Conservation (phyloP, 1,139 yeast species). For the Candida sp. region DNA sequence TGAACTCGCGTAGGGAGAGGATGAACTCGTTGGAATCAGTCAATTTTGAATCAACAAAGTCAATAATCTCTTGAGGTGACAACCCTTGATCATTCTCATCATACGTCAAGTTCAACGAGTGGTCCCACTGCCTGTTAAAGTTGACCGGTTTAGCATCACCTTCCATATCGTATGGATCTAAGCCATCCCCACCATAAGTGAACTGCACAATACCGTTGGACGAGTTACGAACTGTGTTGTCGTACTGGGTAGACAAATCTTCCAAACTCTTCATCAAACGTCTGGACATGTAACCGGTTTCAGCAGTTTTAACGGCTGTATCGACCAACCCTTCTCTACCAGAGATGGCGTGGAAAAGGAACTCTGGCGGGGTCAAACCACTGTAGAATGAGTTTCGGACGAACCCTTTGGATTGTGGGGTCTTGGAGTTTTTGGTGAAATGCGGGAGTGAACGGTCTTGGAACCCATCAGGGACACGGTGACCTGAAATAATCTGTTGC, state of each 20-base stretch:
- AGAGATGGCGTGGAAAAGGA: slow-evolving; percentile 97
- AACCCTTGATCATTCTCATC: slow-evolving; percentile 58
- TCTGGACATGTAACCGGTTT: slow-evolving; percentile 99
- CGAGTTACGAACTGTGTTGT: slow-evolving; percentile 93
- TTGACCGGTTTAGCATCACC: slow-evolving; percentile 98
- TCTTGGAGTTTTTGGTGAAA: slow-evolving; percentile 93
- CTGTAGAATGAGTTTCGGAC: slow-evolving; percentile 95
- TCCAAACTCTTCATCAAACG: slow-evolving; percentile 98
- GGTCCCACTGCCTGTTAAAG: slow-evolving; percentile 94
- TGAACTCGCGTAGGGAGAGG: slow-evolving; percentile 48
- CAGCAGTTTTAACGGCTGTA: slow-evolving; percentile 99
- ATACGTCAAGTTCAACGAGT: slow-evolving; percentile 77
- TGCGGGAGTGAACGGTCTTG: slow-evolving; percentile 99
- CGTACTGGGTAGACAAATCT: slow-evolving; percentile 94
- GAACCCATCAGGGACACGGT: slow-evolving; percentile 99
- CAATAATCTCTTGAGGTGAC: slow-evolving; percentile 71
- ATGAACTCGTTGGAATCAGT: slow-evolving; percentile 81
- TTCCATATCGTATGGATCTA: slow-evolving; percentile 99
- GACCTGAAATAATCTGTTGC: slow-evolving; percentile 98
- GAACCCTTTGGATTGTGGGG: slow-evolving; percentile 98
- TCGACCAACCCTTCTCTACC: slow-evolving; percentile 99
- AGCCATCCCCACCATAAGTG: slow-evolving; percentile 98
- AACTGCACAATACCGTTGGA: slow-evolving; percentile 97
- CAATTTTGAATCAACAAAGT: slow-evolving; percentile 58
- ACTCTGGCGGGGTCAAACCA: slow-evolving; percentile 96